Evolutionary conservation across 1,284 basidiomycete species (phyloP).

Genomic region (Cutaneotrichosporon dermatis): DNA sequence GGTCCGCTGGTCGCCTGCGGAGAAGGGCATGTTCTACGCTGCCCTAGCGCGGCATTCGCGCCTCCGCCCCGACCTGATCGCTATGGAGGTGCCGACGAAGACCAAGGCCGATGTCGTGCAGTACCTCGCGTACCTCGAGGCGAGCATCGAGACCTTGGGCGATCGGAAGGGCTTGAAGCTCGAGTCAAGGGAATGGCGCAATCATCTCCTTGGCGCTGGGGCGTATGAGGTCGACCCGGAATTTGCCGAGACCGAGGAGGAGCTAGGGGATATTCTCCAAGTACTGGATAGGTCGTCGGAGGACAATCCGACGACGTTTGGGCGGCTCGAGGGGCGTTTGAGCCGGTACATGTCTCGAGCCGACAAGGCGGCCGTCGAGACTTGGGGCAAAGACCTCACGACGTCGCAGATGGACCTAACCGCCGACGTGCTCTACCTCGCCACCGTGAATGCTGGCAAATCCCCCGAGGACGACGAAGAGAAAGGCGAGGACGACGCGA

Average conservation of each 20-base stretch:
- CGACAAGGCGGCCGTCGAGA: not conserved
- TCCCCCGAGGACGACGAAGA: not conserved
- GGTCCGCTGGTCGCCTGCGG: constrained; percentile 59
- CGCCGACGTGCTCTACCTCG: not conserved
- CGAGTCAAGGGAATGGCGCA: constrained; percentile 10
- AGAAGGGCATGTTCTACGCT: constrained; percentile 68
- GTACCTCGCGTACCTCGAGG: constrained; percentile 56
- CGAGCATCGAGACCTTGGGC: constrained; percentile 5
- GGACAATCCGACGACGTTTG: not conserved
- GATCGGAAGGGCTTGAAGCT: constrained; percentile 38
- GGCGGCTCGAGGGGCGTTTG: not conserved
- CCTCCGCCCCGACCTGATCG: constrained; percentile 65
- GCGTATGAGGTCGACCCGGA: constrained; percentile 56
- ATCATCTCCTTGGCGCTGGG: constrained; percentile 17
- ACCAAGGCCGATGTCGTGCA: constrained; percentile 58
- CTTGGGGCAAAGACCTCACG: not conserved
- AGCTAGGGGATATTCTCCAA: constrained; percentile 46
- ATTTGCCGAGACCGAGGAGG: constrained; percentile 62
- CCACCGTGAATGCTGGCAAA: not conserved
- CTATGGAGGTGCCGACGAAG: constrained; percentile 60
- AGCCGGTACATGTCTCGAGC: not conserved
- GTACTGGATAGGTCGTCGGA: constrained; percentile 1
- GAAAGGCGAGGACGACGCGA: constrained; percentile 4
- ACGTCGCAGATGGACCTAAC: not conserved
- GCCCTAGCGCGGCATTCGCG: constrained; percentile 61